A percentile compares a stretch with the other conserved stretches of the same genome.
Conservation (phyloP, 352 stramenopile genomes). For the Globisporangium cederbergense region DNA sequence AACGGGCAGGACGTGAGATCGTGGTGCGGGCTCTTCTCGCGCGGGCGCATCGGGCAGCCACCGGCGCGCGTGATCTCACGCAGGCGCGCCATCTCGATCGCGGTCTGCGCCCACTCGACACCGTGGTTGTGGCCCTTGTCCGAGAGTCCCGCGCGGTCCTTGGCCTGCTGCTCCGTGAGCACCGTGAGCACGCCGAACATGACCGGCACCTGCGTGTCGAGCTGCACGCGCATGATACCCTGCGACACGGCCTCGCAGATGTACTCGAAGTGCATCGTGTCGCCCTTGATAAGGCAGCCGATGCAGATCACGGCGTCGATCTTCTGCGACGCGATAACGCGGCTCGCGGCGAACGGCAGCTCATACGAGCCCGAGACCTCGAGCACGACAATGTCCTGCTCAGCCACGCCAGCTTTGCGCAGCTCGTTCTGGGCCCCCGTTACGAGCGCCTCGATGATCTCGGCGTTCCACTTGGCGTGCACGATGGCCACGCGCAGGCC, state of each 20-base stretch:
- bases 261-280: conserved; percentile 99
- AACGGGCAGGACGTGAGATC: conserved; percentile 71
- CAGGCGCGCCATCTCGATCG: conserved; percentile 95
- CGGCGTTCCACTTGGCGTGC: conserved; percentile 83
- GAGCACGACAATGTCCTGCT: conserved; percentile 65
- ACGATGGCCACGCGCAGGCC: conserved; percentile 81
- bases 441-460: conserved; percentile 76
- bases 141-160: conserved; percentile 83
- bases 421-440: conserved; percentile 63
- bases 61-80: conserved; percentile 57
- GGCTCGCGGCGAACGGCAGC: conserved; percentile 93
- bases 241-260: conserved; percentile 96
- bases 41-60: conserved; percentile 66
- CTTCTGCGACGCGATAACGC: conserved; percentile 87
- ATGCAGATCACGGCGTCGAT: conserved; percentile 96
- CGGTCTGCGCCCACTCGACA: conserved; percentile 95
- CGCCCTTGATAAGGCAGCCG: conserved; percentile 95
- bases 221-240: conserved; percentile 95
- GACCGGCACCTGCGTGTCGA: conserved; percentile 87
- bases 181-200: conserved; percentile 95
- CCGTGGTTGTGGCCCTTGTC: conserved; percentile 93
- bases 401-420: conserved; percentile 48
- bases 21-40: conserved; percentile 70
- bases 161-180: conserved; percentile 95
- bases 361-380: conserved; percentile 96